Evolutionary conservation across 2,329 filamentous ascomycete genomes (phyloP), one percentile per base, ranked within the genome.

Genomic region (Claviceps paspali): DNA sequence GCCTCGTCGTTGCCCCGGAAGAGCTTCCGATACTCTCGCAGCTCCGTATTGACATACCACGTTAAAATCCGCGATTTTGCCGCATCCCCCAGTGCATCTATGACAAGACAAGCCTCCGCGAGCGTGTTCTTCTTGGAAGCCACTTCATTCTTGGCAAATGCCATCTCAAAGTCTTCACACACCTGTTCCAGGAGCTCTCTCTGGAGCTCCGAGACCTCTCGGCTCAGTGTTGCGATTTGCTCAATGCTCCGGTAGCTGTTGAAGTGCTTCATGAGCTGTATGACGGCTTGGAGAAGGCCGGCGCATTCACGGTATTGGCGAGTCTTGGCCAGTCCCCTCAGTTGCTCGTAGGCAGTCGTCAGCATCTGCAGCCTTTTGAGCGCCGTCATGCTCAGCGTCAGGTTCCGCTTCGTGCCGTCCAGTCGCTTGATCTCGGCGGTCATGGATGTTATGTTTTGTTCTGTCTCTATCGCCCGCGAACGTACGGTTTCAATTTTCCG

Each of bases 181-280:
- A 98, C 81, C 60, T 98, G 91, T 62, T 98, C 91, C 40, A 95
- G 64, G 41, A 98, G 63, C 56, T 95, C 87, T 42, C 87, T 69
- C 62, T 98, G 91, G 45, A 98, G 68, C 49, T 96, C 91, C 5
- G 86, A 81, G 26, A 98, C 91, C 50, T 92, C 93, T 36, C 85
- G 77, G 53, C 85, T 93, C 44, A 98, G 67, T 1, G 82, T 82
- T 21, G 91, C 91, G 54, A 98, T 96, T 67, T 98, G 91, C 55
- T 96, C 88, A 49, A 98, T 96, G 49, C 86, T 94, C 41, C 91
- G 71, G 57, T 96, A 98, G 59, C 84, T 92, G 63, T 94, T 93
- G 70, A 98, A 98, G 61, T 98, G 87, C 47, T 83, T 83, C 82
- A 96, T 95, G 32, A 98, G 76, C 69, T 98, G 91, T 41, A 98